These are phyloP conservation scores for Peronospora belbahrii DNA, from an alignment of 352 stramenopile genomes.

Conservation along the genomic window DNA sequence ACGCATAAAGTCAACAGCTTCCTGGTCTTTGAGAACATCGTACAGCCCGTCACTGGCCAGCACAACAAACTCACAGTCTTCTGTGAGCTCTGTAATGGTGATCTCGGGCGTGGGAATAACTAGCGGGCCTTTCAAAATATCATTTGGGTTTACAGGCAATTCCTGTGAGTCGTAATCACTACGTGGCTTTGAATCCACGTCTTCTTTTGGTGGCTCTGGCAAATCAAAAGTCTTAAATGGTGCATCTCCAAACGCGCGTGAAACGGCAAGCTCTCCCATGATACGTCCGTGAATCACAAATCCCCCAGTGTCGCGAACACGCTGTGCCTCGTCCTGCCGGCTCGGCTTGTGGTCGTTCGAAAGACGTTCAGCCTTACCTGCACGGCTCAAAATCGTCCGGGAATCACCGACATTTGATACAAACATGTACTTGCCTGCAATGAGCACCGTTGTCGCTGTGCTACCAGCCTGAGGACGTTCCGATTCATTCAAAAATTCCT, in stretches of 20 bases:
- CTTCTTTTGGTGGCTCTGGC: slow-evolving; percentile 32
- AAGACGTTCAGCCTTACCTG: slow-evolving; percentile 80
- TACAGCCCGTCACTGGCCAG: slow-evolving; percentile 76
- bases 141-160: slow-evolving; percentile 72
- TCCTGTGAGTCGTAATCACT: slow-evolving; percentile 76
- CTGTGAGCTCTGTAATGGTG: slow-evolving; percentile 59
- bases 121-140: slow-evolving; percentile 76
- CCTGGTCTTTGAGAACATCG: slow-evolving; percentile 80
- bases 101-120: slow-evolving; percentile 77
- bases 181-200: slow-evolving; percentile 37
- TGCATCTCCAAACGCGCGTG: slow-evolving; percentile 84
- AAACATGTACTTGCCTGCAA: slow-evolving; percentile 90
- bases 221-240: slow-evolving; percentile 93
- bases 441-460: slow-evolving; percentile 91
- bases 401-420: slow-evolving; percentile 96
- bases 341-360: slow-evolving; percentile 96
- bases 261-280: slow-evolving; percentile 87
- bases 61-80: slow-evolving; percentile 74
- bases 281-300: slow-evolving; percentile 89
- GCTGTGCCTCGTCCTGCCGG: slow-evolving; percentile 88
- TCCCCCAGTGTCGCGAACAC: slow-evolving; percentile 90
- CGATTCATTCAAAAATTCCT: slow-evolving; percentile 58
- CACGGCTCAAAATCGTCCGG: slow-evolving; percentile 89
- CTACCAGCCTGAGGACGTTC: slow-evolving; percentile 81
- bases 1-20: slow-evolving; percentile 69